phyloP scores from a whole-genome alignment of 2,329 filamentous ascomycete genomes.

The Colletotrichum tamarilloi region DNA sequence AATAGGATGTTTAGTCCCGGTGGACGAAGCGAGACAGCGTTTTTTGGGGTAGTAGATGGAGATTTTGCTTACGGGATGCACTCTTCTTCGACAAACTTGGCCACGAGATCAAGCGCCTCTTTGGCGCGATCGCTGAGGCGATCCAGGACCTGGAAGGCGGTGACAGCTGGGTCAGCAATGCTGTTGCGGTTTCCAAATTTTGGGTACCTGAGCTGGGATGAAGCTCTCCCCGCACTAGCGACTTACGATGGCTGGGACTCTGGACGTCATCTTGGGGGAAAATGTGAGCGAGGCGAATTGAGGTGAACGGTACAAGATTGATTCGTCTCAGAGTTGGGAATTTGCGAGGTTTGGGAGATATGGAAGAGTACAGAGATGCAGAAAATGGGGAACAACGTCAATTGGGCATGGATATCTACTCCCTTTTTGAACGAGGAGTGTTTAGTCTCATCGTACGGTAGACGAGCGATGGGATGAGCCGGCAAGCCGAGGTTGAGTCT shows the following conservation, averaged over 20 bases:
- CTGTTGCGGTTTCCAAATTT: background rate
- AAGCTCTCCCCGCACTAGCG: conserved; percentile 8
- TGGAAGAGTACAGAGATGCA: background rate
- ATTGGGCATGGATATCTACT: background rate
- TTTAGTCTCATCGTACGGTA: conserved; percentile 28
- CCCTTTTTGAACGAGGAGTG: conserved; percentile 28
- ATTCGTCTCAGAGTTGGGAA: background rate
- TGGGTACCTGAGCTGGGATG: background rate
- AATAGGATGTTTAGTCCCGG: background rate
- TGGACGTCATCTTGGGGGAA: conserved; percentile 39
- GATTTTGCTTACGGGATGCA: conserved; percentile 77
- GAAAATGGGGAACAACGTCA: background rate
- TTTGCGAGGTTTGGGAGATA: background rate
- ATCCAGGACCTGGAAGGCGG: conserved; percentile 53
- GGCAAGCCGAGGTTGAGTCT: conserved; percentile 33
- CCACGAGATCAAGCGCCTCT: conserved; percentile 86
- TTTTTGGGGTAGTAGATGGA: too few relatives aligned
- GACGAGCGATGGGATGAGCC: conserved; percentile 20
- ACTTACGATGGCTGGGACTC: conserved; percentile 41
- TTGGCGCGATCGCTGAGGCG: conserved; percentile 86
- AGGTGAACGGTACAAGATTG: background rate
- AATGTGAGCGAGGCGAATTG: background rate
- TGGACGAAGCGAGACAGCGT: too few relatives aligned
- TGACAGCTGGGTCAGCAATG: conserved; percentile 16
- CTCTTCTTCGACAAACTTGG: conserved; percentile 97